Conservation (phyloP, 192 early-diverging fungal species). For the Oehlia diaphana region DNA sequence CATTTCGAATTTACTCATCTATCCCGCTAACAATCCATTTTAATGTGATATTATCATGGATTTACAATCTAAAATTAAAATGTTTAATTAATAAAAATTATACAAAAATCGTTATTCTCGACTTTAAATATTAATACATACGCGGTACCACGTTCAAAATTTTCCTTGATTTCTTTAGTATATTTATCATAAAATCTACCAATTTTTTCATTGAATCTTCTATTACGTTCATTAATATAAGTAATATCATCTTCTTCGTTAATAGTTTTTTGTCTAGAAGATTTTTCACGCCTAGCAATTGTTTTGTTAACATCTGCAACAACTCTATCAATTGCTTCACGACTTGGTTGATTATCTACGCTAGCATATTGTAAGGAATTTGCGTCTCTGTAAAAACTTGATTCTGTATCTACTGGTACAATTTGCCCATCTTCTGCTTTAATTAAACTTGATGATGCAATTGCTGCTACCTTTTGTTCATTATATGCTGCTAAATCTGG, state of each 20-base stretch:
- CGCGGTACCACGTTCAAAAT: constrained; percentile 84
- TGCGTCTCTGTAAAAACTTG: constrained; percentile 63
- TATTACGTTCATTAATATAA: constrained; percentile 97
- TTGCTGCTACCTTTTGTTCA: constrained; percentile 57
- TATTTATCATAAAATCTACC: constrained; percentile 92
- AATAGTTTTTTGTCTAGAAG: constrained; percentile 64
- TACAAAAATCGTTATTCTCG: no score
- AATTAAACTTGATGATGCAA: constrained; percentile 32
- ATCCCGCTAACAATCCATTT: no score
- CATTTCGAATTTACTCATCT: no score
- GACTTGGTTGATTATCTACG: constrained; percentile 57
- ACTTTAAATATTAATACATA: constrained; percentile 6
- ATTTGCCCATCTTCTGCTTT: constrained; percentile 41
- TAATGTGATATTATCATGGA: no score
- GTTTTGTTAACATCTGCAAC: constrained; percentile 71
- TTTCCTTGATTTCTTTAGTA: constrained; percentile 90
- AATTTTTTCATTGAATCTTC: constrained; percentile 96
- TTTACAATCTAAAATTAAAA: no score
- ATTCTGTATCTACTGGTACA: constrained; percentile 36
- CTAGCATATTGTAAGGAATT: constrained; percentile 68
- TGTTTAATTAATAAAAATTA: no score
- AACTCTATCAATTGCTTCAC: constrained; percentile 67
- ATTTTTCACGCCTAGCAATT: constrained; percentile 56
- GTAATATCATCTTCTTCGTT: constrained; percentile 88
- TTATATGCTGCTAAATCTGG: constrained; percentile 79